A percentile compares a stretch with the other conserved stretches of the same genome.
phyloP scores from a whole-genome alignment of 148 eudicot species.

The Chenopodium suecicum region DNA sequence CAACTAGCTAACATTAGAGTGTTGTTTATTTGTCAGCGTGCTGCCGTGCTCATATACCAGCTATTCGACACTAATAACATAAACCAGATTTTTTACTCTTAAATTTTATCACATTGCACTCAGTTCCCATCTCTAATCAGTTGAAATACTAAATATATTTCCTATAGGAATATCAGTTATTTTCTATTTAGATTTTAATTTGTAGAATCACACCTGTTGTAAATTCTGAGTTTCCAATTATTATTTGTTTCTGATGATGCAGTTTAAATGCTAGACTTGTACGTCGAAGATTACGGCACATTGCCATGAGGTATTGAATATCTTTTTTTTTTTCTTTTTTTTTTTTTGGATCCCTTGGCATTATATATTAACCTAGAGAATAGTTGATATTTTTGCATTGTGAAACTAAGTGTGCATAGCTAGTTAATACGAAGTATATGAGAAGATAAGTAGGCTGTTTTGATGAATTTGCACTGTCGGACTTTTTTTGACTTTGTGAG shows the following conservation, averaged over 20 bases:
- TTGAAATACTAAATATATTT: not conserved
- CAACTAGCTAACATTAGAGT: not conserved
- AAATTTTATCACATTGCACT: not conserved
- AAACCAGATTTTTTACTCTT: not conserved
- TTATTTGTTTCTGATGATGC: conserved; percentile 31
- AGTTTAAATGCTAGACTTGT: conserved; percentile 90
- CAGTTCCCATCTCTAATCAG: not conserved
- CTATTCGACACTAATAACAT: not conserved
- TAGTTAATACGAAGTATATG: not conserved
- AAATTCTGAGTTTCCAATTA: conserved; percentile 7
- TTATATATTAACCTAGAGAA: not conserved
- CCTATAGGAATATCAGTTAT: not conserved
- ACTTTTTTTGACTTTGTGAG: not conserved
- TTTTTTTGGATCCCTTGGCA: not conserved
- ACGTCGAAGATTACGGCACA: conserved; percentile 79
- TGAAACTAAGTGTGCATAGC: not conserved
- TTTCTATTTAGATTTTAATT: not conserved
- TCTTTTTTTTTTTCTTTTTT: not conserved
- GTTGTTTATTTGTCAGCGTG: not conserved
- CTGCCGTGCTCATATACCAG: not conserved
- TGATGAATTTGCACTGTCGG: not conserved
- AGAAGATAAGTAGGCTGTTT: not conserved
- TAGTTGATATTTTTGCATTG: not conserved
- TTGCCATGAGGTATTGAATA: conserved; percentile 73
- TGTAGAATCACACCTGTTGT: not conserved